These are phyloP conservation scores for Skeletonema marinoi DNA, from an alignment of 108 stramenopile genomes.

Conservation along the genomic window DNA sequence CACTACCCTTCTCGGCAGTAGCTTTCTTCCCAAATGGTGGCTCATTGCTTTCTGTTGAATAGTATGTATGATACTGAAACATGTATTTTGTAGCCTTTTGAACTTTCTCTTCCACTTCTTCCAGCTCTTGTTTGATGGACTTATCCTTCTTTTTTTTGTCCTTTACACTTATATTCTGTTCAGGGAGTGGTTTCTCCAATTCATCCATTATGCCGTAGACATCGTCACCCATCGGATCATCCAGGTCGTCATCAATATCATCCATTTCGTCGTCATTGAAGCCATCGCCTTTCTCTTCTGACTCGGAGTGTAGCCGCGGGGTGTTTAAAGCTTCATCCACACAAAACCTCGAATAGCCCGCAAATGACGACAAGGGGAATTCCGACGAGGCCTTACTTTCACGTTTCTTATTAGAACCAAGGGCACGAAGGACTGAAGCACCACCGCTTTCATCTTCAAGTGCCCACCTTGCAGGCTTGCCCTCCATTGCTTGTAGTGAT, in stretches of 20 bases:
- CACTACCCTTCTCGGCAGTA: conserved; percentile 17
- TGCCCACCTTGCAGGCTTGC: neutral
- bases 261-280: neutral
- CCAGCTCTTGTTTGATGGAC: conserved; percentile 41
- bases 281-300: neutral
- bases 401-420: neutral
- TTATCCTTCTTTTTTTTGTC: conserved; percentile 18
- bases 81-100: conserved; percentile 44
- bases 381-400: neutral
- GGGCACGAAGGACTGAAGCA: neutral
- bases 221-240: no score
- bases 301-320: neutral
- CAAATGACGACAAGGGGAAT: neutral
- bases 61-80: conserved; percentile 52
- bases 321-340: neutral
- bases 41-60: conserved; percentile 20
- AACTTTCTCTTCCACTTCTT: conserved; percentile 48
- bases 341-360: neutral
- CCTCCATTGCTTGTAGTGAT: neutral
- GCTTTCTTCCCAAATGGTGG: conserved; percentile 44
- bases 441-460: neutral
- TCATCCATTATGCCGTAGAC: neutral
- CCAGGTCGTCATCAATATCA: neutral
- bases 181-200: conserved; percentile 24
- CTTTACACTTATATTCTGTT: conserved; percentile 46